Base-by-base conservation (phyloP, 2,329 filamentous ascomycete species). In the Arthrocladium fulminans region DNA sequence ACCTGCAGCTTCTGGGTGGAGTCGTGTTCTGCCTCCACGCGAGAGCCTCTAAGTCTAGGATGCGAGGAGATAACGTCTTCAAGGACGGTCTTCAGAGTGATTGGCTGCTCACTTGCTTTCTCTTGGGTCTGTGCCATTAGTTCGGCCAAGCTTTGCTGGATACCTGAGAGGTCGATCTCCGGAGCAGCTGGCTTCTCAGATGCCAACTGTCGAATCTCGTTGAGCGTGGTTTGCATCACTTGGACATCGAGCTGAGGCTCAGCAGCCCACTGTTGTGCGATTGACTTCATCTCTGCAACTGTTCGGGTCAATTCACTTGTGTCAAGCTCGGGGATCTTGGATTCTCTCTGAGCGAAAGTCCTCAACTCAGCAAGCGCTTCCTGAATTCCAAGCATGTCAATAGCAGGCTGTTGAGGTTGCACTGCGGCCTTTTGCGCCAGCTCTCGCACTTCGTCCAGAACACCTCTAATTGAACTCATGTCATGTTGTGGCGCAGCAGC, bases 61-160 rank as follows among this genome's bases (percentile, higher is more conserved):
- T 77, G 76, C 43, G 69, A 73, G 51, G 78, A 73, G 19, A 85
- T 71, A 6, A 74, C 76, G 40, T 83, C 76, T 58, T 85, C 78
- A 3, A 87, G 71, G 47, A 83, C 75, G 48, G 70, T 76, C 53
- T 74, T 75, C 15, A 88, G 64, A 52, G 82, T 75, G 34, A 77
- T 73, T 22, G 65, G 58, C 15, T 62, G 61, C 15, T 65, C 60
- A 34, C 64, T 60, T 22, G 63, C 53, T 32, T 63, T 61, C 47
- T 64, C 59, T 57, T 61, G 63, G 68, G 50, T 63, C 64, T 69
- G 71, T 64, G 57, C 57, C 48, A 66, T 66, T 8, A 70, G 52
- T 30, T 65, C 65, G 20, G 45, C 47, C 13, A 47, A 29, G 24
- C 9, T 35, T 34, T 37, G 37, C 25, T 48, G 34, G 19, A 48